Evolutionary conservation across 805 yeast genomes (phyloP).

Genomic region (Kluyveromyces dobzhanskii): DNA sequence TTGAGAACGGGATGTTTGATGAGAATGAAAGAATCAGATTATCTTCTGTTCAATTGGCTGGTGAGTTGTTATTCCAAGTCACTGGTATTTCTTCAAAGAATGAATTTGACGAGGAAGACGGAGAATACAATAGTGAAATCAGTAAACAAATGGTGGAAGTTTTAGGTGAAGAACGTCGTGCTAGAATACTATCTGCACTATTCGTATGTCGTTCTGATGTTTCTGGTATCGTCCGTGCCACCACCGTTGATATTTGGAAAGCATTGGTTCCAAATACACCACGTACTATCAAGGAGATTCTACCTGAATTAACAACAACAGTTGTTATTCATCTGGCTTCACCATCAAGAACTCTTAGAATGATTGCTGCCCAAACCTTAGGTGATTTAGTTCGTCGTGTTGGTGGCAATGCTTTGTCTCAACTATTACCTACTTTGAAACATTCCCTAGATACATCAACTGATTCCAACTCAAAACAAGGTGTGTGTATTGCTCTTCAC

Average conservation of each 20-base stretch:
- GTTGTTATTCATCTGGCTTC: constrained; percentile 80
- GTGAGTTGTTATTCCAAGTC: constrained; percentile 88
- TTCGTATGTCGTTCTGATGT: constrained; percentile 92
- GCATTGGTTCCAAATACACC: constrained; percentile 95
- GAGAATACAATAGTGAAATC: constrained; percentile 41
- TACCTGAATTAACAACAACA: constrained; percentile 72
- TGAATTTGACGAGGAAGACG: constrained; percentile 45
- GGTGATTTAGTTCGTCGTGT: constrained; percentile 94
- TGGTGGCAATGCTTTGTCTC: constrained; percentile 78
- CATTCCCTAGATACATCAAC: constrained; percentile 46
- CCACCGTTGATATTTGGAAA: constrained; percentile 94
- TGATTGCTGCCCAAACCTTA: constrained; percentile 84
- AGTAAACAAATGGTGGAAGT: constrained; percentile 61
- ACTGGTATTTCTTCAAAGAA: constrained; percentile 80
- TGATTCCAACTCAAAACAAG: constrained; percentile 85
- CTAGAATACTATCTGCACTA: constrained; percentile 73
- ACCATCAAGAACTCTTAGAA: constrained; percentile 67
- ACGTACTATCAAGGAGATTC: constrained; percentile 81
- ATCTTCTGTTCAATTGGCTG: constrained; percentile 90
- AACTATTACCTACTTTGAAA: constrained; percentile 77
- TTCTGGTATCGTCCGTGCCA: constrained; percentile 76
- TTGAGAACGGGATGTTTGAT: constrained; percentile 83
- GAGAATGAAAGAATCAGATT: constrained; percentile 77
- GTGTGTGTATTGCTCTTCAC: constrained; percentile 87
- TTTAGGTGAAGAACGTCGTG: constrained; percentile 84